Evolutionary conservation across 805 yeast genomes (phyloP).

Genomic region (Wickerhamomyces alni): DNA sequence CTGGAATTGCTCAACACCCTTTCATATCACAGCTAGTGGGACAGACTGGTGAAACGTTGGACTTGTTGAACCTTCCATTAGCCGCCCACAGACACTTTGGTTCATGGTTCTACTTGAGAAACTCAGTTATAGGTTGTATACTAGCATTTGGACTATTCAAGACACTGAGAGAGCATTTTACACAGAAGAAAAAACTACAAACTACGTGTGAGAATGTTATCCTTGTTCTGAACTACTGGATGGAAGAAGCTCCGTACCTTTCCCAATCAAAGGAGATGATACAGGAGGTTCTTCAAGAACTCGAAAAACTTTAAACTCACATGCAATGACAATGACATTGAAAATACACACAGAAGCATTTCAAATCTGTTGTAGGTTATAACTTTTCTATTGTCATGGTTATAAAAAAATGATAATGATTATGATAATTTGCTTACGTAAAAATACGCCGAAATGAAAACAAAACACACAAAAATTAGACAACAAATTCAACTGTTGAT

Average conservation of each 20-base stretch:
- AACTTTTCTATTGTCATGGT: no score
- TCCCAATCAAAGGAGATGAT: slow-evolving; percentile 3
- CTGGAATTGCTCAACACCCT: slow-evolving; percentile 4
- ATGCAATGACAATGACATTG: no score
- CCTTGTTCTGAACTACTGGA: slow-evolving; percentile 16
- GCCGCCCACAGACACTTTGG: slow-evolving; percentile 23
- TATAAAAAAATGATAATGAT: no score
- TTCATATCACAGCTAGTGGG: slow-evolving; percentile 12
- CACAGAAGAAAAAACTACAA: slow-evolving; percentile 6
- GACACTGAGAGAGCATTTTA: slow-evolving; percentile 8
- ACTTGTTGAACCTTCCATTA: slow-evolving; percentile 15
- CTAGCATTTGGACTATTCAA: slow-evolving; percentile 8
- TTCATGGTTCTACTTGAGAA: slow-evolving; percentile 21
- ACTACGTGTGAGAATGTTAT: slow-evolving; percentile 4
- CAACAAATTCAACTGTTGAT: no score
- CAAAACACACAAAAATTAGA: no score
- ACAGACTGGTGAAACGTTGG: slow-evolving; percentile 15
- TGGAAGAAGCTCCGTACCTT: slow-evolving; percentile 16
- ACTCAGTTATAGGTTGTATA: slow-evolving; percentile 7
- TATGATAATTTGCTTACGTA: no score
- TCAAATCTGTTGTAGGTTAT: no score
- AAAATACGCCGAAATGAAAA: no score
- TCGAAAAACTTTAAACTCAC: background rate
- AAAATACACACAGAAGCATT: no score
- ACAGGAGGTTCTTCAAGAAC: background rate